phyloP scores from a whole-genome alignment of 108 stramenopile genomes.

The Nitzschia inconspicua region DNA sequence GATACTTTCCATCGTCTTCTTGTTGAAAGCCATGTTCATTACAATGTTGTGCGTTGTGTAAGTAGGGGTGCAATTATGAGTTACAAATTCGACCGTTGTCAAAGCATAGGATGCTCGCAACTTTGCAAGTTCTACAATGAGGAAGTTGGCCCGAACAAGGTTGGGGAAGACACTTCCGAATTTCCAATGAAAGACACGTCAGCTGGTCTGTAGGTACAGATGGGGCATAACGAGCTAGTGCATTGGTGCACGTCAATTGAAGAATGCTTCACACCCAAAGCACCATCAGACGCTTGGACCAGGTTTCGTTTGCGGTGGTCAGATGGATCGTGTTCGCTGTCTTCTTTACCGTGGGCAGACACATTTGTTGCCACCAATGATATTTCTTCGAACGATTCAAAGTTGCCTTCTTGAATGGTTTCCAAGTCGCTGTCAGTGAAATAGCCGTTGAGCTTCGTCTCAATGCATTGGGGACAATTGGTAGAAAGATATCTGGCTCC shows the following conservation, averaged over 20 bases:
- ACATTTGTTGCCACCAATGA: neutral
- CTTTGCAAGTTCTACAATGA: too few species aligned
- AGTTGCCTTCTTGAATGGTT: slow-evolving; percentile 24
- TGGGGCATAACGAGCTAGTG: slow-evolving; percentile 32
- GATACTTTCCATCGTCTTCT: too few species aligned
- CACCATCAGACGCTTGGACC: neutral
- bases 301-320: slow-evolving; percentile 8
- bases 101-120: too few species aligned
- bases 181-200: slow-evolving; percentile 18
- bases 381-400: slow-evolving; percentile 12
- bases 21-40: too few species aligned
- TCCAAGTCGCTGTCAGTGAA: slow-evolving; percentile 14
- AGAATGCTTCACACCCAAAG: slow-evolving; percentile 25
- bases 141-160: too few species aligned
- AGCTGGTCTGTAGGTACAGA: slow-evolving; percentile 23
- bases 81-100: too few species aligned
- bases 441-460: slow-evolving; percentile 23
- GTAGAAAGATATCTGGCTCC: slow-evolving; percentile 50
- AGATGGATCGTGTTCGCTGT: slow-evolving; percentile 8
- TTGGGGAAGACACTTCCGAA: too few species aligned
- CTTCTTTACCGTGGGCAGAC: too few species aligned
- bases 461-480: slow-evolving; percentile 33
- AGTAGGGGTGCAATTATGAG: too few species aligned
- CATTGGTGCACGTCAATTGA: slow-evolving; percentile 46
- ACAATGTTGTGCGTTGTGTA: too few species aligned